Conservation (phyloP, 179 eudicot genomes). For the Nepenthes alata region DNA sequence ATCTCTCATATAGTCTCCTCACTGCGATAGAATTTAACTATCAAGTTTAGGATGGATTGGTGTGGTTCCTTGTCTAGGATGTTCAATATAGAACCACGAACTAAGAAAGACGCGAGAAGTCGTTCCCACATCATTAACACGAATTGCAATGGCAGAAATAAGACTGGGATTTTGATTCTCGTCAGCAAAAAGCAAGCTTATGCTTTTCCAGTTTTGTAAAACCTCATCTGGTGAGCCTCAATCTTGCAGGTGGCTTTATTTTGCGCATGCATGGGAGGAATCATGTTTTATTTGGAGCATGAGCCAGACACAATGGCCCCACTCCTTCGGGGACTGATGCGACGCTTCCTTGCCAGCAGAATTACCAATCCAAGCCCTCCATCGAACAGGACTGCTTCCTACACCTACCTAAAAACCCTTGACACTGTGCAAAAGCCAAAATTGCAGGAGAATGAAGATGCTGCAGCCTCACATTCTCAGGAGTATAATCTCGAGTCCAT, state of each 20-base stretch:
- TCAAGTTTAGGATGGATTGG: no score
- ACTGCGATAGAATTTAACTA: no score
- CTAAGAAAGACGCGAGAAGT: no score
- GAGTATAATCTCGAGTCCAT: constrained; percentile 78
- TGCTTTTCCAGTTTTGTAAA: no score
- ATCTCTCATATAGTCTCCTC: no score
- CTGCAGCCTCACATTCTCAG: constrained; percentile 34
- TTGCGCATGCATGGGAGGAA: constrained; percentile 91
- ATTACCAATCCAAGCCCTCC: constrained; percentile 65
- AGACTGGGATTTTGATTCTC: no score
- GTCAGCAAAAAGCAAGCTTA: no score
- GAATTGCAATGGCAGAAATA: no score
- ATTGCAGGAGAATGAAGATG: constrained; percentile 21
- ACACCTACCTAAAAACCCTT: constrained; percentile 48
- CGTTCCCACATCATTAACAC: no score
- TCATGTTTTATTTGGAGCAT: constrained; percentile 86
- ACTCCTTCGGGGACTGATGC: constrained; percentile 67
- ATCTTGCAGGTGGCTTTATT: constrained; percentile 67
- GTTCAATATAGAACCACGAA: no score
- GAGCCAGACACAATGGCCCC: constrained; percentile 99
- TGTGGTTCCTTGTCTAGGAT: no score
- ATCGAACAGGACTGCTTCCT: constrained; percentile 46
- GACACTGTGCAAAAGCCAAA: constrained; percentile 32
- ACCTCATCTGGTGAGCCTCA: not conserved
- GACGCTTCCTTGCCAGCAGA: constrained; percentile 82